Evolutionary conservation across 1,139 yeast genomes (phyloP), one percentile per base, ranked within the genome.

Genomic region (Eremothecium cymbalariae): DNA sequence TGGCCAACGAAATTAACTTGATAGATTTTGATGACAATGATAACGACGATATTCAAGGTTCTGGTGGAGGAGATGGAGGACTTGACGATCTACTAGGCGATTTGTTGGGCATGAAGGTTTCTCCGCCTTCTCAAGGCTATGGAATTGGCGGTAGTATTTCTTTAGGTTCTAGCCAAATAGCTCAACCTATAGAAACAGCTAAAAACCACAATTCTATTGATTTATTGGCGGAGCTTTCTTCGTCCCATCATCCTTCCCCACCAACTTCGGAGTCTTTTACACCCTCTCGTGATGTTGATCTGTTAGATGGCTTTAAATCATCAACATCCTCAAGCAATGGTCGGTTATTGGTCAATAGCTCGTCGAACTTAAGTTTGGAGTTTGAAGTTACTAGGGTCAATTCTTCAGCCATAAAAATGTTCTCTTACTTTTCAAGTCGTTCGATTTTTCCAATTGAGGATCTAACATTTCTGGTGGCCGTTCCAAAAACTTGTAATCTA

Each of bases 11-110:
- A 57, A 69, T 74, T 47, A 80, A 72, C 52, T 68, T 86, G 52
- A 83, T 86, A 50, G 95, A 86, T 55, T 82, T 86, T 50, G 90
- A 74, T 50, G 85, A 76, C 46, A 85, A 72, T 40, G 74, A 67
- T 37, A 55, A 62, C 23, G 65, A 62, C n/a, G 26, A 17, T 6
- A 21, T 29, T 9, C 14, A 36, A 4, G 16, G 22, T 2, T 9
- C 12, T 4, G 12, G 16, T 16, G 25, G 15, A 9, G 8, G 17
- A 5, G 18, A 72, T 18, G 31, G 31, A 21, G 16, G 31, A 27
- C 70, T 70, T 37, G 74, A 74, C 37, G 94, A 83, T 51, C 67
- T 83, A 44, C 65, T 83, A 45, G 77, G 83, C 37, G 93, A 79
- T 45, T 67, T 83, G 48, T 74, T 79, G 29, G 75, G 40, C 65